These are phyloP conservation scores for Scheffersomyces segobiensis DNA, from an alignment of 1,139 yeast species.

Conservation along the genomic window DNA sequence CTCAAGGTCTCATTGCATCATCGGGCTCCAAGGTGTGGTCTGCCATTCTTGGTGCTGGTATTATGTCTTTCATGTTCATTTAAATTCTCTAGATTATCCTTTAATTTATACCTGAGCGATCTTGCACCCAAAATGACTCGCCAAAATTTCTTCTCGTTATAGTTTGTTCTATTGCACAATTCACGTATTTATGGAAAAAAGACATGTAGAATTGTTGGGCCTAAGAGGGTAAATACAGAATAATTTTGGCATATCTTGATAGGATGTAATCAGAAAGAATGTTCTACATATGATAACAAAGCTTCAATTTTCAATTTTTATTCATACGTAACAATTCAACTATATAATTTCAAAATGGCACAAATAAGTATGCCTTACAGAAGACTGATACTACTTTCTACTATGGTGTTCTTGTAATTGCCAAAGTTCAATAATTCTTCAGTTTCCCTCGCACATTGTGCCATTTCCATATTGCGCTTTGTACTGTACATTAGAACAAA, in stretches of 20 bases:
- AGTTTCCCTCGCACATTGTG: neutral
- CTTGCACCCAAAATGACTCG: neutral
- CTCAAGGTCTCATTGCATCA: slow-evolving; percentile 1
- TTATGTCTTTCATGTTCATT: neutral
- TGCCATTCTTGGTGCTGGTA: slow-evolving; percentile 3
- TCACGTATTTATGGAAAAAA: neutral
- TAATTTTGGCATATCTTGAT: too few relatives aligned
- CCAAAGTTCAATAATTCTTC: neutral
- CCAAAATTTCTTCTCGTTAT: neutral
- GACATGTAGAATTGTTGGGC: neutral
- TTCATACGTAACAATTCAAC: neutral
- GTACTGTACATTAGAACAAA: neutral
- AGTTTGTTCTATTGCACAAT: neutral
- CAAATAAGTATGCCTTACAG: too few relatives aligned
- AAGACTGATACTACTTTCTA: neutral
- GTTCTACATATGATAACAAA: too few relatives aligned
- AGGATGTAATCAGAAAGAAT: too few relatives aligned
- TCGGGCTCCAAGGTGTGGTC: slow-evolving; percentile 2
- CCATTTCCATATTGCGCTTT: neutral
- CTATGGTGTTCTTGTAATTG: neutral
- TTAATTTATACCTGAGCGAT: neutral
- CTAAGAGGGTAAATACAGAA: neutral
- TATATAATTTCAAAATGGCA: neutral
- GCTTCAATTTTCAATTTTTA: neutral
- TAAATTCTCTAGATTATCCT: too few relatives aligned